Conservation (phyloP, 169 alveolate genomes). For the Besnoitia besnoiti region DNA sequence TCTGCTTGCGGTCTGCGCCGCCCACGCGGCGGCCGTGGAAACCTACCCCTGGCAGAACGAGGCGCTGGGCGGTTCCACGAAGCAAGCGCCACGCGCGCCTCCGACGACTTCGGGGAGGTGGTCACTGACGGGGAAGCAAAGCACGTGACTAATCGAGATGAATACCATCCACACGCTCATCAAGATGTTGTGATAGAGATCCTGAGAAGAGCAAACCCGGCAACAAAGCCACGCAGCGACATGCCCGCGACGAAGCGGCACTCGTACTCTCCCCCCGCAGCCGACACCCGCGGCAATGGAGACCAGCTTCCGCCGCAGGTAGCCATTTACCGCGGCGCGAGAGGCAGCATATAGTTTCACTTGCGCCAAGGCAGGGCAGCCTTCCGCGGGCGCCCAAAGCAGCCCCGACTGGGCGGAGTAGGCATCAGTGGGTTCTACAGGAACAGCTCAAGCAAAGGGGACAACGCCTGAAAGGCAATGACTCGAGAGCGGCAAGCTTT, state of each 20-base stretch:
- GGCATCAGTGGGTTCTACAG: no score
- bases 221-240: no score
- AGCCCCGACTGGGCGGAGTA: no score
- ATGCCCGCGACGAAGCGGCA: neutral
- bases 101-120: constrained; percentile 47
- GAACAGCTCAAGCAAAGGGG: no score
- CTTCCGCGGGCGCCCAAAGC: no score
- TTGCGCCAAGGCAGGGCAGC: no score
- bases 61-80: neutral
- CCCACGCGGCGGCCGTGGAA: neutral
- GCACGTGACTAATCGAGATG: constrained; percentile 31
- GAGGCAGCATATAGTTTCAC: no score
- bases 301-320: no score
- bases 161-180: constrained; percentile 44
- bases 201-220: constrained; percentile 19
- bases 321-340: no score
- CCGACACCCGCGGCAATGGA: no score
- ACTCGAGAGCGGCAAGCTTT: no score
- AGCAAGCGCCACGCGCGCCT: neutral
- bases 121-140: constrained; percentile 51
- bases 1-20: neutral
- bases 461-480: no score
- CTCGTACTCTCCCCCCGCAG: neutral
- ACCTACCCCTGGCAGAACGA: constrained; percentile 10
- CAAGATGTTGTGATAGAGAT: constrained; percentile 48